phyloP scores from a whole-genome alignment of 495 filamentous ascomycete species.

The Aspergillus carlsbadensis region DNA sequence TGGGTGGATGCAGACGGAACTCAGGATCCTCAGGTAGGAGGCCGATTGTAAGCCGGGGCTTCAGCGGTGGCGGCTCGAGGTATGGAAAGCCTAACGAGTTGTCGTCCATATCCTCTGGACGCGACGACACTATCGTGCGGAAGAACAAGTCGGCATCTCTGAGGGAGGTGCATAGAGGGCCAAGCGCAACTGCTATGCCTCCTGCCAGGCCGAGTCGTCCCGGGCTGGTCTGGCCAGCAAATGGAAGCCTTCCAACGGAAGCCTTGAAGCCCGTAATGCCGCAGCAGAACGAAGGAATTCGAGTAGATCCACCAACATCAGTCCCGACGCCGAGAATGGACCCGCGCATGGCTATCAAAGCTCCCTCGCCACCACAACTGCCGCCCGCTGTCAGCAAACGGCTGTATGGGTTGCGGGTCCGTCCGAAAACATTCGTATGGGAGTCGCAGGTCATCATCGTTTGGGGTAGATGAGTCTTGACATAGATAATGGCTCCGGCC shows the following conservation, averaged over 20 bases:
- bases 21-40: slow-evolving; percentile 51
- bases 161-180: slow-evolving; percentile 40
- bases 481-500: slow-evolving; percentile 51
- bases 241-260: slow-evolving; percentile 54
- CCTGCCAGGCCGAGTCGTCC: slow-evolving; percentile 44
- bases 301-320: slow-evolving; percentile 64
- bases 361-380: slow-evolving; percentile 62
- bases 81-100: slow-evolving; percentile 20
- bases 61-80: slow-evolving; percentile 5
- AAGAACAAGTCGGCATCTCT: slow-evolving; percentile 30
- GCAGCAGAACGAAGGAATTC: slow-evolving; percentile 59
- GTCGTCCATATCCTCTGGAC: slow-evolving; percentile 20
- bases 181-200: slow-evolving; percentile 30
- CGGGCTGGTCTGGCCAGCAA: slow-evolving; percentile 29
- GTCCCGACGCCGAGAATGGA: slow-evolving; percentile 62
- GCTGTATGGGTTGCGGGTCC: slow-evolving; percentile 55
- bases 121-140: slow-evolving; percentile 12
- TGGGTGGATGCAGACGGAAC: slow-evolving; percentile 52
- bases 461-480: slow-evolving; percentile 61
- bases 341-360: slow-evolving; percentile 56
- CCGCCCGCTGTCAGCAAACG: slow-evolving; percentile 53
- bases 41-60: slow-evolving; percentile 43
- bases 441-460: slow-evolving; percentile 51
- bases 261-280: slow-evolving; percentile 63
- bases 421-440: slow-evolving; percentile 38